Conservation (phyloP, 176 grass and related monocot genomes). For the Leersia perrieri region DNA sequence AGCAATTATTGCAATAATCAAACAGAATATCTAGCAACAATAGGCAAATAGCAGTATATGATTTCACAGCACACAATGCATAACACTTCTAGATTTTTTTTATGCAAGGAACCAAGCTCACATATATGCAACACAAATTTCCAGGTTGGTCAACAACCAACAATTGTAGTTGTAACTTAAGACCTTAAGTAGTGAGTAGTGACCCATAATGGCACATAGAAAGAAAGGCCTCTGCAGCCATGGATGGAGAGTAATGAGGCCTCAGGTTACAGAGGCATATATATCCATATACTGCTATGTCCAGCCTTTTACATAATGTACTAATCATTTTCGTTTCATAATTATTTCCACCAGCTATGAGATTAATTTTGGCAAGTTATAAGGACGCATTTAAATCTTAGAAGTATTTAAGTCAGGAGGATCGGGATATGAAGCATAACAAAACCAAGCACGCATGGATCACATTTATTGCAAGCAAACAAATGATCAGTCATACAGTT, state of each 20-base stretch:
- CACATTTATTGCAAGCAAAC: slow-evolving; percentile 18
- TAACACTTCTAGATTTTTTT: background rate
- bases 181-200: no score
- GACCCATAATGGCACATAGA: background rate
- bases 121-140: background rate
- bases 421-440: background rate
- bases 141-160: background rate
- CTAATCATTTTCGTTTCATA: background rate
- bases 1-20: background rate
- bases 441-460: background rate
- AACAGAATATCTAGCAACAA: background rate
- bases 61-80: background rate
- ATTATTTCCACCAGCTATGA: background rate
- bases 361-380: background rate
- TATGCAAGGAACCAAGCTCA: background rate
- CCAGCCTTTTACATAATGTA: background rate
- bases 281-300: no score
- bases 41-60: background rate
- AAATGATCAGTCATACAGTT: background rate
- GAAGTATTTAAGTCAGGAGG: background rate
- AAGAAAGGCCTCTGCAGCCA: background rate
- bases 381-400: background rate
- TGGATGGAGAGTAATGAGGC: background rate
- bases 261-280: background rate
- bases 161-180: background rate